These are phyloP conservation scores for Dendrobium officinale DNA, from an alignment of 106 monocot species.

Conservation along the genomic window DNA sequence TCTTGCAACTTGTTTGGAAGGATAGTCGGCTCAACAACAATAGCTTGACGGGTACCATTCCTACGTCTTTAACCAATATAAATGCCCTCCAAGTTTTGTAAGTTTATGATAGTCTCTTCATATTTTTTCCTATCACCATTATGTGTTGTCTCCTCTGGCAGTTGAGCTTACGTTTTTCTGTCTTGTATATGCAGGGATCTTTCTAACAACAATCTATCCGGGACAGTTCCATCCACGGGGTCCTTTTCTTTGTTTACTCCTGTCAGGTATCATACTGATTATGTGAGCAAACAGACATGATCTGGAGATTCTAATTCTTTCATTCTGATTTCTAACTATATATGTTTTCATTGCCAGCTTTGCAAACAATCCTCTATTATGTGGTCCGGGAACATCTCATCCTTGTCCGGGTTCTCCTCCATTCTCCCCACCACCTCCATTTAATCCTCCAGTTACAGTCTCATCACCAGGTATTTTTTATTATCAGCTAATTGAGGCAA, in stretches of 20 bases:
- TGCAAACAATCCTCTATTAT: conserved; percentile 42
- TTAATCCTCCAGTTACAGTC: conserved; percentile 28
- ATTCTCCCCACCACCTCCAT: conserved; percentile 50
- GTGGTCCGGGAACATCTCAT: conserved; percentile 36
- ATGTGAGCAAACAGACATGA: conserved; percentile 1
- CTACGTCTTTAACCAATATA: conserved; percentile 58
- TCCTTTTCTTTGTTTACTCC: conserved; percentile 90
- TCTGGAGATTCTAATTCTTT: neutral
- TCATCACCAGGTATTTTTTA: conserved; percentile 33
- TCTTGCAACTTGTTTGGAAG: conserved; percentile 33
- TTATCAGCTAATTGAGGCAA: neutral
- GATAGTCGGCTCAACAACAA: conserved; percentile 92
- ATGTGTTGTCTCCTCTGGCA: conserved; percentile 1
- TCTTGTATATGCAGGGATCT: conserved; percentile 52
- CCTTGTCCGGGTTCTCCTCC: conserved; percentile 43
- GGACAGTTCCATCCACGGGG: conserved; percentile 74
- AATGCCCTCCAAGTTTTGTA: conserved; percentile 76
- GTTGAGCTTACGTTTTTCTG: neutral
- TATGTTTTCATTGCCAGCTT: conserved; percentile 45
- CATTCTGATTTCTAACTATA: neutral
- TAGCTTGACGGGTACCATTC: conserved; percentile 54
- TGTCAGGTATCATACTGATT: conserved; percentile 42
- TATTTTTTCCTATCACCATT: neutral
- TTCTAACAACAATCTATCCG: conserved; percentile 84
- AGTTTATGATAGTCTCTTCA: conserved; percentile 25